Base-by-base conservation (phyloP, 2,329 filamentous ascomycete genomes). In the Penicillium sp. region DNA sequence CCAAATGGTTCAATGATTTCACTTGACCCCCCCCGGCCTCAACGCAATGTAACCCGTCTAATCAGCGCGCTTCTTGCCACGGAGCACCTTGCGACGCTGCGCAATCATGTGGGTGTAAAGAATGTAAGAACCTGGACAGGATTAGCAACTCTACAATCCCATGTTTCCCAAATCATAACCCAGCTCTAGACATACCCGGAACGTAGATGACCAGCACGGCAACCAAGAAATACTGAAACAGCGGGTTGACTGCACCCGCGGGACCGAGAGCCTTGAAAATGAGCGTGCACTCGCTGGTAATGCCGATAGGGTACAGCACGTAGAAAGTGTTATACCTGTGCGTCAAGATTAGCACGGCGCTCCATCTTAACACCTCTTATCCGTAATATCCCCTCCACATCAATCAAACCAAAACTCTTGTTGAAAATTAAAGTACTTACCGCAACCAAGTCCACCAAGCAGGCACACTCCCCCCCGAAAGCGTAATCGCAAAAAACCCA, bases 81-180 rank as follows among this genome's bases (percentile, higher is more conserved):
- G 85, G 80, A 92, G 81, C 55, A 94, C 86, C 84, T 92, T 96
- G 66, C 86, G 84, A 68, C 94, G 84, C 83, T 99, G 95, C 62
- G 84, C 83, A 83, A 98, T 91, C 95, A 99, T 98, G 78, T 99
- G 90, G 22, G 90, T 92, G 74, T 95, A 98, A 59, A 98, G 79
- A 57, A 96, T 84, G 71, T 95, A 96, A 4, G 90, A 86, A 71
- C 80, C 91, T 89, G 61, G 0, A 41, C 20, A 4, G 17, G 20
- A 56, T 71, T 49, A 72, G 66, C 55, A 59, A 17, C 20, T 28
- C 10, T 3, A 25, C 17, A 1, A 42, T 4, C 3, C 5, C 20
- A 7, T 5, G 12, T n/a, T 37, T 7, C 15, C 15, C 15, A 31
- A 22, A 10, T 22, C 12, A n/a, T 28, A 8, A 20, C 10, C n/a